phyloP scores from a whole-genome alignment of 768 basidiomycete species.

The Trametes gibbosa region DNA sequence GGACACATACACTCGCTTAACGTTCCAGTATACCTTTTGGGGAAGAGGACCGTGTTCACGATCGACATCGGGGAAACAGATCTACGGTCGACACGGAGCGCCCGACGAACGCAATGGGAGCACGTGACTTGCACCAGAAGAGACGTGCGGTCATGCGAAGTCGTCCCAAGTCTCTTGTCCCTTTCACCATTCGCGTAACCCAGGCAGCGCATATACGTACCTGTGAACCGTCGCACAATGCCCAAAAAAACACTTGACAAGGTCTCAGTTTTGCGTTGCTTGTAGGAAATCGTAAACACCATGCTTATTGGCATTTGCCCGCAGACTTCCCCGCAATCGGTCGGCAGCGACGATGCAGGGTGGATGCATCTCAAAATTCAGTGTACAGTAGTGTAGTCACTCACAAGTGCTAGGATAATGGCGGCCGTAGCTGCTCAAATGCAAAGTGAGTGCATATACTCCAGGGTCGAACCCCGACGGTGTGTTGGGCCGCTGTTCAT shows the following conservation, averaged over 20 bases:
- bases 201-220: too few relatives aligned
- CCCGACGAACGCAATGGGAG: neutral
- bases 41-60: neutral
- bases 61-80: neutral
- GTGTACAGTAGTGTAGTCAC: neutral
- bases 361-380: neutral
- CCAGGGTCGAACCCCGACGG: neutral
- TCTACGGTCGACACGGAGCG: neutral
- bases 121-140: neutral
- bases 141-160: neutral
- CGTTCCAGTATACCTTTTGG: neutral
- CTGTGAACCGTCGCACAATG: too few relatives aligned
- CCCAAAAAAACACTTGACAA: neutral
- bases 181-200: too few relatives aligned
- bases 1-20: neutral
- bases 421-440: conserved; percentile 26
- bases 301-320: neutral
- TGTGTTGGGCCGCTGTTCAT: neutral
- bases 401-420: conserved; percentile 18
- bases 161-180: too few relatives aligned
- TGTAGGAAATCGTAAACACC: neutral
- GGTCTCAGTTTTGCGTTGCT: neutral
- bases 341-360: conserved; percentile 26
- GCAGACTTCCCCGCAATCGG: conserved; percentile 12
- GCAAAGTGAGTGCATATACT: conserved; percentile 25